phyloP scores from a whole-genome alignment of 2,329 filamentous ascomycete species.

The Sordariomycetes sp. region DNA sequence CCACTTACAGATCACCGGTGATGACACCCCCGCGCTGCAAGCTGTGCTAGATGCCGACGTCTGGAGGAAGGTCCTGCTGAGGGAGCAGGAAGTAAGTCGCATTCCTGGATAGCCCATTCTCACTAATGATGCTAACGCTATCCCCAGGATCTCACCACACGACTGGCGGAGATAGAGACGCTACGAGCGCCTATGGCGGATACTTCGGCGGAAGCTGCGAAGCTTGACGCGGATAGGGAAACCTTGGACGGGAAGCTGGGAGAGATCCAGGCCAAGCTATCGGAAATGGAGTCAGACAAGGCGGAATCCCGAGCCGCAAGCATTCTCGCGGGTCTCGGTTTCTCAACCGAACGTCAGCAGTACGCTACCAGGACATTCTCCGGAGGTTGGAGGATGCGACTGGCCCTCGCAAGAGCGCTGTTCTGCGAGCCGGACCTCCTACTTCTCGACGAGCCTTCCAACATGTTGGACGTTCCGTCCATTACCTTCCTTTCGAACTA shows the following conservation, averaged over 20 bases:
- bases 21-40: slow-evolving; percentile 90
- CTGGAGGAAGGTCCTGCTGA: slow-evolving; percentile 91
- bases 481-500: slow-evolving; percentile 97
- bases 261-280: slow-evolving; percentile 82
- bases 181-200: slow-evolving; percentile 76
- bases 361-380: slow-evolving; percentile 96
- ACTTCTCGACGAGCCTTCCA: slow-evolving; percentile 96
- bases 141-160: slow-evolving; percentile 60
- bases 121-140: neutral
- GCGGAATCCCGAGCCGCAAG: slow-evolving; percentile 91
- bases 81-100: slow-evolving; percentile 65
- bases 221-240: slow-evolving; percentile 78
- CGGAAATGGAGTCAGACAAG: slow-evolving; percentile 99
- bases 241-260: slow-evolving; percentile 82
- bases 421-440: slow-evolving; percentile 97
- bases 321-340: slow-evolving; percentile 92
- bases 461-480: slow-evolving; percentile 99
- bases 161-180: slow-evolving; percentile 66
- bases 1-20: slow-evolving; percentile 65
- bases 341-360: slow-evolving; percentile 86
- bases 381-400: slow-evolving; percentile 98
- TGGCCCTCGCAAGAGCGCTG: slow-evolving; percentile 85
- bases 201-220: slow-evolving; percentile 79
- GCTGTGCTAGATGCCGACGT: slow-evolving; percentile 96
- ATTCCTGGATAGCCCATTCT: neutral